Percentiles rank a stretch among this genome's conserved stretches.
These are phyloP conservation scores for Niveomyces coronatus DNA, from an alignment of 2,329 filamentous ascomycete species.

Conservation along the genomic window DNA sequence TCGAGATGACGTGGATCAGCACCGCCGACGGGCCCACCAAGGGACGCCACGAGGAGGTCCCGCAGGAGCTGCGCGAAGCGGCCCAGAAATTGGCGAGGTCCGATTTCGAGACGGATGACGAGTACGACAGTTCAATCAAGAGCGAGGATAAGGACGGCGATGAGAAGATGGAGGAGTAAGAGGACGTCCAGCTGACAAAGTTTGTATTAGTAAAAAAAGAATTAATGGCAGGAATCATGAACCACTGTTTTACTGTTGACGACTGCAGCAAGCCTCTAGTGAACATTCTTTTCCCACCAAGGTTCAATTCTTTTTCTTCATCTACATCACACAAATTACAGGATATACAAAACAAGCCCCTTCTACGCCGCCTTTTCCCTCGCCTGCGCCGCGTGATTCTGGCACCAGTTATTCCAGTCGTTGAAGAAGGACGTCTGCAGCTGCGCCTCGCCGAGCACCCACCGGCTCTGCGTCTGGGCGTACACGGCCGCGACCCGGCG, in stretches of 20 bases:
- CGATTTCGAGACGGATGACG: slow-evolving; percentile 76
- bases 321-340: too few relatives aligned
- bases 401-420: slow-evolving; percentile 67
- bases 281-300: too few relatives aligned
- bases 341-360: too few relatives aligned
- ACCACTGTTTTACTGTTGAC: too few relatives aligned
- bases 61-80: slow-evolving; percentile 81
- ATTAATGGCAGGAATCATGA: too few relatives aligned
- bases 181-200: slow-evolving; percentile 11
- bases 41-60: slow-evolving; percentile 87
- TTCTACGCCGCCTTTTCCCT: slow-evolving; percentile 11
- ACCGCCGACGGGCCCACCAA: slow-evolving; percentile 75
- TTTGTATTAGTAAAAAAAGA: too few relatives aligned
- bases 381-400: slow-evolving; percentile 33
- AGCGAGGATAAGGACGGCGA: slow-evolving; percentile 49
- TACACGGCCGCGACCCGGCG: slow-evolving; percentile 53
- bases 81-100: slow-evolving; percentile 89
- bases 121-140: slow-evolving; percentile 62
- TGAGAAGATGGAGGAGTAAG: slow-evolving; percentile 86
- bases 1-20: slow-evolving; percentile 99
- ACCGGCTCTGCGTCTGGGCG: slow-evolving; percentile 44
- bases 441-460: slow-evolving; percentile 47
- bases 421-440: slow-evolving; percentile 57
- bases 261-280: too few relatives aligned
- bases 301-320: too few relatives aligned